Evolutionary conservation across 176 grass and related monocot genomes (phyloP), one percentile per base, ranked within the genome.

Genomic region (Carex scoparia): DNA sequence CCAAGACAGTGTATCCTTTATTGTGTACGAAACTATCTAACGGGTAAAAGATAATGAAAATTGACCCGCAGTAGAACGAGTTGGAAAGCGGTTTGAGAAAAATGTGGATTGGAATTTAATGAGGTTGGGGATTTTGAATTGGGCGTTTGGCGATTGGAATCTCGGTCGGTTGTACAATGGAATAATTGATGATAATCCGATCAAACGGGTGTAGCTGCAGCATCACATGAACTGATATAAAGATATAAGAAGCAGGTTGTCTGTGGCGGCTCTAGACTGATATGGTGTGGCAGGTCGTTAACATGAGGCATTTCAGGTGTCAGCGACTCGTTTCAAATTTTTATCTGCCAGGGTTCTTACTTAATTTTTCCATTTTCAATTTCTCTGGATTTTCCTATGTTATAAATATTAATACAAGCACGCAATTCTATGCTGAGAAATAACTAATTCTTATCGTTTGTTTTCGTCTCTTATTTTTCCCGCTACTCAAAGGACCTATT

Each of bases 161-260:
- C 71, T 76, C 46, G 71, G 71, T 76, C 71, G 71, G 71, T 54
- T 23, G 74, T 78, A 78, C 74, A 33, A 78, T 57, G 51, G 51
- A 78, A 78, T 55, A 79, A 57, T 57, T 79, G 53, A 18, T 58
- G 53, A 18, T 78, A 78, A 78, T 78, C 27, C 28, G 74, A 57
- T 77, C 49, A 33, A 78, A 55, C 27, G 51, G 73, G 73, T 33
- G 33, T 33, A 23, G 23, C 23, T 76, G 72, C 46, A 55, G 72
- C 10, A 32, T 46, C 72, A 76, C 72, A 76, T 76, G 72, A 76
- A 14, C 48, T 2, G 46, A 55, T 51, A 54, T 76, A 55, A 76
- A 76, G 72, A 76, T 42, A 48, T n/a, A 19, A 1, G 35, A 27
- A 44, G 2, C 44, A 10, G n/a, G 18, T 74, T 51, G 16, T 4